phyloP scores from a whole-genome alignment of 306 rosid species.

The Canavalia ensiformis region DNA sequence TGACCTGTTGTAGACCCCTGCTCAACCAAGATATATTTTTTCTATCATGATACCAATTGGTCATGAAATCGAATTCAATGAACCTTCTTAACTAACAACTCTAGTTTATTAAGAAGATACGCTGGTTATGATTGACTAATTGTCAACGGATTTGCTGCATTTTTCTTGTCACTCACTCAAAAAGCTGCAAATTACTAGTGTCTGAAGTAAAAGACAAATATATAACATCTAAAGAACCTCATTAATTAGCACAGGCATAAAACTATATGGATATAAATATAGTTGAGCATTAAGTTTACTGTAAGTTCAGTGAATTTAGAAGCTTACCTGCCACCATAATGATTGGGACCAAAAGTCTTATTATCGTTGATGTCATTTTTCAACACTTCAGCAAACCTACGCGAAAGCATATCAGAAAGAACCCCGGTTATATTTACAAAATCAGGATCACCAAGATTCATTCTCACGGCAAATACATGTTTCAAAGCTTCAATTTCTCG shows the following conservation, averaged over 20 bases:
- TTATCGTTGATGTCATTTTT: slow-evolving; percentile 71
- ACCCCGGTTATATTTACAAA: slow-evolving; percentile 67
- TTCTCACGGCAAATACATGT: slow-evolving; percentile 75
- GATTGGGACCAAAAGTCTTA: slow-evolving; percentile 67
- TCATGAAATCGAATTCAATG: slow-evolving; percentile 15
- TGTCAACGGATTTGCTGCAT: slow-evolving; percentile 19
- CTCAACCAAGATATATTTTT: background rate
- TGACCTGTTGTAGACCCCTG: background rate
- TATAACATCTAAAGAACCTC: background rate
- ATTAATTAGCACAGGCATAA: background rate
- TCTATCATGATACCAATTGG: background rate
- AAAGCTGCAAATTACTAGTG: background rate
- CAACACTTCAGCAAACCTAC: slow-evolving; percentile 65
- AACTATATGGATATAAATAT: background rate
- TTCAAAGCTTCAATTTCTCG: slow-evolving; percentile 84
- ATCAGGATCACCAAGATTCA: slow-evolving; percentile 92
- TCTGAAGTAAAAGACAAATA: background rate
- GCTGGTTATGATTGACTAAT: background rate
- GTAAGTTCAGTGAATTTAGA: slow-evolving; percentile 13
- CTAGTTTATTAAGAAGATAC: background rate
- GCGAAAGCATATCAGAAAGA: slow-evolving; percentile 84
- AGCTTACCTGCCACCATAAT: slow-evolving; percentile 81
- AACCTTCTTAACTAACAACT: background rate
- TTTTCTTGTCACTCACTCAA: slow-evolving; percentile 37
- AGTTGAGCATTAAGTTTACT: slow-evolving; percentile 11